Percentiles rank a stretch among this genome's conserved stretches.
Evolutionary conservation across 345 rosid genomes (phyloP).

Genomic region (Turnera subulata): DNA sequence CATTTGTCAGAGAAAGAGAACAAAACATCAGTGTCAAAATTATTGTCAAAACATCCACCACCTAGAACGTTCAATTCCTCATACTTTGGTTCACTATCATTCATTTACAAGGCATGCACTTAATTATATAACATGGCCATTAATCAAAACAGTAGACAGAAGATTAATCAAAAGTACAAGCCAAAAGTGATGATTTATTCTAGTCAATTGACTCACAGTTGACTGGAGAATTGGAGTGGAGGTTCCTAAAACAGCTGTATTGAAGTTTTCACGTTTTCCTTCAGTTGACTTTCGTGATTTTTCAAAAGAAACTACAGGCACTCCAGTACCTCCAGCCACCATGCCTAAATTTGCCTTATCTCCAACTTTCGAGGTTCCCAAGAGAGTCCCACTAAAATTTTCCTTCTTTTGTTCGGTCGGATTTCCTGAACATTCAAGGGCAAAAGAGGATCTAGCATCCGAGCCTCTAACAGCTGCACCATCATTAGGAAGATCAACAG

Average conservation of each 20-base stretch:
- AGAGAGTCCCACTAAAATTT: constrained; percentile 27
- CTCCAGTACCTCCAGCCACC: constrained; percentile 29
- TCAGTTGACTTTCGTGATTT: constrained; percentile 27
- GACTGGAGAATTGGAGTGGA: constrained; percentile 44
- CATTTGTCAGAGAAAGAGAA: too few species aligned
- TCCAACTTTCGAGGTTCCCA: constrained; percentile 34
- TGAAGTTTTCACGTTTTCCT: constrained; percentile 35
- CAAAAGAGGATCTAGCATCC: constrained; percentile 9
- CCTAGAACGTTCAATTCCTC: too few species aligned
- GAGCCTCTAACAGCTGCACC: constrained; percentile 29
- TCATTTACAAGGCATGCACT: too few species aligned
- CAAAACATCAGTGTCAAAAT: too few species aligned
- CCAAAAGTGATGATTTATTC: neutral
- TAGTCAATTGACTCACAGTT: constrained; percentile 37
- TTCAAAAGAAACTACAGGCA: constrained; percentile 27
- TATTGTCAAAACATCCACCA: too few species aligned
- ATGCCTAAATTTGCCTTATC: constrained; percentile 26
- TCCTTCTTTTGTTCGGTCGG: constrained; percentile 31
- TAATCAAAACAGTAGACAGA: too few species aligned
- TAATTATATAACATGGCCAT: too few species aligned
- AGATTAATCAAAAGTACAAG: neutral
- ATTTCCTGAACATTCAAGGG: constrained; percentile 36
- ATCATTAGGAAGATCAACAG: constrained; percentile 36
- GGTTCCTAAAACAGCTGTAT: constrained; percentile 30
- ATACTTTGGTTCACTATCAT: too few species aligned